Base-by-base conservation (phyloP, 768 basidiomycete genomes). In the Termitomyces sp. region DNA sequence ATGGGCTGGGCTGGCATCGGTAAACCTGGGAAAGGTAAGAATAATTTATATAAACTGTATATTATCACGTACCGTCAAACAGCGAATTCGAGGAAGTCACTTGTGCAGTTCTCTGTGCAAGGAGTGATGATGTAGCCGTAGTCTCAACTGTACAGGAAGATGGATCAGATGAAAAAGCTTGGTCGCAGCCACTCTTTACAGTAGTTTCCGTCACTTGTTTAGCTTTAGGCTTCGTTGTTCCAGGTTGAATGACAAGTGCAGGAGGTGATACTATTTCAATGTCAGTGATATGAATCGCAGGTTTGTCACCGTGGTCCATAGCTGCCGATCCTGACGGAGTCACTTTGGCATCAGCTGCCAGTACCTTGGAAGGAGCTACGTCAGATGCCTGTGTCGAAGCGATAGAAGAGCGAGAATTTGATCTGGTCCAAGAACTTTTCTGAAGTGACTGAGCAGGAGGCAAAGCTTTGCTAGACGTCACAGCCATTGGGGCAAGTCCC, bases 401-500 rank as follows among this genome's bases (percentile, higher is more conserved):
- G 61, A 79, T 78, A 44, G 81, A 82, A 14, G 83, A 84, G 48
- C 78, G 78, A 59, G 83, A 84, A 38, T 71, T 69, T 41, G 80
- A 79, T 62, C 79, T 73, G 50, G 77, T 76, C 64, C 70, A 70
- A 50, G 66, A 57, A 48, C 68, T 73, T 61, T 73, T 71, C 53
- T 64, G 65, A 46, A 65, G 64, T 42, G 63, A 67, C 43, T 70
- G 70, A 44, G 60, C 64, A 56, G 65, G 66, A 48, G 52, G 38
- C 23, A 64, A 46, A 37, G 50, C 46, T 45, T 54, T 50, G 42
- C 55, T 47, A 56, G 38, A 47, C 43, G 37, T 40, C 37, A 37
- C 17, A 53, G 46, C 17, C 28, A 42, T 55, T 35, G 42, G 11
- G 14, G 23, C 40, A 46, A 57, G 56, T 35, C 19, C 30, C 23